Percentiles rank a stretch among this genome's conserved stretches.
Conservation (phyloP, 2,329 filamentous ascomycete species). For the Fusarium denticulatum region DNA sequence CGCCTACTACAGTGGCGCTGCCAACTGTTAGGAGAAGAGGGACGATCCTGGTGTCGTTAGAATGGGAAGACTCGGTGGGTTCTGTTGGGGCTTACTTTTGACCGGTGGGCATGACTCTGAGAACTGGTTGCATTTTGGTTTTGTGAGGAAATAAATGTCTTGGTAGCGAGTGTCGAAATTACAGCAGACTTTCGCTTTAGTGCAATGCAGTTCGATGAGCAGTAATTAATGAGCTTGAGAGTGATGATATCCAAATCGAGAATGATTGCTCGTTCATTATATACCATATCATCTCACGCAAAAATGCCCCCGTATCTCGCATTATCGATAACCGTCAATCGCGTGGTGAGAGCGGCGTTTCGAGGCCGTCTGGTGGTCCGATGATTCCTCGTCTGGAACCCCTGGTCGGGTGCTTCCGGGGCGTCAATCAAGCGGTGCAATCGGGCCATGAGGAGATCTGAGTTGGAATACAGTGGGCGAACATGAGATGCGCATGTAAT, state of each 20-base stretch:
- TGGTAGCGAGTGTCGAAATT: background rate
- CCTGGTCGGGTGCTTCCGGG: slow-evolving; percentile 30
- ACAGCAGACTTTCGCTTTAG: background rate
- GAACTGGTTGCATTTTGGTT: slow-evolving; percentile 31
- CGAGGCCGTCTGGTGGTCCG: slow-evolving; percentile 28
- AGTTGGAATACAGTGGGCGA: slow-evolving; percentile 2
- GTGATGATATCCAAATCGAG: background rate
- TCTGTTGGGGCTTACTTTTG: slow-evolving; percentile 25
- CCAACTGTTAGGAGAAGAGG: slow-evolving; percentile 38
- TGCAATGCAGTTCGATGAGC: background rate
- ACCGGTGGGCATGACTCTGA: slow-evolving; percentile 22
- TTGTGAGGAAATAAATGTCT: background rate
- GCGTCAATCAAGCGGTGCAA: slow-evolving; percentile 7
- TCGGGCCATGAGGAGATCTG: slow-evolving; percentile 12
- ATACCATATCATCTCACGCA: background rate
- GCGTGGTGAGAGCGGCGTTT: slow-evolving; percentile 28
- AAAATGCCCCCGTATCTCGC: background rate
- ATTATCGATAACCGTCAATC: slow-evolving; percentile 6
- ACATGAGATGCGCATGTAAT: background rate
- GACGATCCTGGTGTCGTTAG: slow-evolving; percentile 32
- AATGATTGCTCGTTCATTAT: background rate
- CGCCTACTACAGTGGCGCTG: slow-evolving; percentile 28
- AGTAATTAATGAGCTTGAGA: background rate
- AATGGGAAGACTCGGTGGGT: background rate
- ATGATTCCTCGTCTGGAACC: slow-evolving; percentile 10